Percentiles rank a stretch among this genome's conserved stretches.
Evolutionary conservation across 2,329 filamentous ascomycete species (phyloP).

Genomic region (Stemphylium lycopersici): DNA sequence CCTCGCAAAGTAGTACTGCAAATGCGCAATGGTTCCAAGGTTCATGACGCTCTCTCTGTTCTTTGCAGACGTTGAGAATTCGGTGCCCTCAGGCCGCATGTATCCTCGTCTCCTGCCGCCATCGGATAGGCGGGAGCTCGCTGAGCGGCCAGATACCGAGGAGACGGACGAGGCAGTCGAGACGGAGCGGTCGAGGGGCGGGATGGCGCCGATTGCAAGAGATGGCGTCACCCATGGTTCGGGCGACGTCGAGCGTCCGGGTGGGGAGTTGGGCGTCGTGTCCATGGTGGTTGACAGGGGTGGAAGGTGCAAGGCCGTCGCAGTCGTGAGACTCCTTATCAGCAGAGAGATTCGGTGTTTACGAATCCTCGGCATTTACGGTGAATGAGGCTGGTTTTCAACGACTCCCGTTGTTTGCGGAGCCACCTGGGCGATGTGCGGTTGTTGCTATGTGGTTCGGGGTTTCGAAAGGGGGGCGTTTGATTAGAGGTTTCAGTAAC

Average conservation of each 20-base stretch:
- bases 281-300: constrained; percentile 35
- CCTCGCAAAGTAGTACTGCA: constrained; percentile 97
- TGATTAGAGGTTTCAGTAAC: constrained; percentile 36
- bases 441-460: constrained; percentile 31
- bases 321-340: constrained; percentile 19
- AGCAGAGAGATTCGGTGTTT: constrained; percentile 20
- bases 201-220: constrained; percentile 65
- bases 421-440: constrained; percentile 28
- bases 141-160: constrained; percentile 66
- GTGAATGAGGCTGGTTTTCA: constrained; percentile 9
- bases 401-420: constrained; percentile 13
- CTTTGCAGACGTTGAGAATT: constrained; percentile 88
- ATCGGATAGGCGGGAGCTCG: constrained; percentile 61
- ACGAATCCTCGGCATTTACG: constrained; percentile 22
- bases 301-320: constrained; percentile 15
- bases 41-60: constrained; percentile 95
- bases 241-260: constrained; percentile 60
- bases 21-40: constrained; percentile 91
- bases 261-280: constrained; percentile 48
- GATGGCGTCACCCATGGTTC: constrained; percentile 68
- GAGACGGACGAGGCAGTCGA: constrained; percentile 65
- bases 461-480: constrained; percentile 26
- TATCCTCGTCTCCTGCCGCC: constrained; percentile 74
- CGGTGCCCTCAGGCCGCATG: constrained; percentile 82
- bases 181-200: constrained; percentile 67